Evolutionary conservation across 495 filamentous ascomycete species (phyloP).

Genomic region (Peziza echinospora): DNA sequence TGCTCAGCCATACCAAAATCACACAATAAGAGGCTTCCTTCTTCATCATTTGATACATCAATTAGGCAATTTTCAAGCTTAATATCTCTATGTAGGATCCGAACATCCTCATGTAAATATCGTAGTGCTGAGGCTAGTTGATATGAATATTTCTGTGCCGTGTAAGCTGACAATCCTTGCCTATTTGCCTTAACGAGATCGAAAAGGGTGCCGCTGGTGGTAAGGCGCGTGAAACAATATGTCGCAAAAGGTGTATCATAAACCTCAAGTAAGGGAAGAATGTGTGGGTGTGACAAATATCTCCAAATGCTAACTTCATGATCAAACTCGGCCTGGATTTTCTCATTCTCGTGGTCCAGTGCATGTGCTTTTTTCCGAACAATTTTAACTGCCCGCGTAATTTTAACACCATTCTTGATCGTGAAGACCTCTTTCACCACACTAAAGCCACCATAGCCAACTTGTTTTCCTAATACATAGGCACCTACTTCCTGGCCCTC

Average conservation of each 20-base stretch:
- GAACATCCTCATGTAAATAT: slow-evolving; percentile 53
- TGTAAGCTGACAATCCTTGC: slow-evolving; percentile 28
- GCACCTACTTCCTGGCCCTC: slow-evolving; percentile 54
- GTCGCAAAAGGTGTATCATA: slow-evolving; percentile 52
- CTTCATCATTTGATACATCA: slow-evolving; percentile 27
- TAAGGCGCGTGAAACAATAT: slow-evolving; percentile 50
- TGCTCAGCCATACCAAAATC: slow-evolving; percentile 64
- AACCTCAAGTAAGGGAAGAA: slow-evolving; percentile 43
- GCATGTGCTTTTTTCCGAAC: slow-evolving; percentile 39
- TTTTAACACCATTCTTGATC: slow-evolving; percentile 32
- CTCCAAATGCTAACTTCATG: slow-evolving; percentile 55
- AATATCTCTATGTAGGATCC: slow-evolving; percentile 50
- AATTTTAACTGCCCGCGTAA: slow-evolving; percentile 47
- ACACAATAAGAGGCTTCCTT: slow-evolving; percentile 41
- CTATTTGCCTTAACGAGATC: slow-evolving; percentile 37
- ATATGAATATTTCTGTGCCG: slow-evolving; percentile 41
- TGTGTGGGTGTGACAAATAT: slow-evolving; percentile 41
- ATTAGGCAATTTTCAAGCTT: slow-evolving; percentile 61
- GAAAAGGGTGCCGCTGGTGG: slow-evolving; percentile 47
- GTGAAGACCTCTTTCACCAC: slow-evolving; percentile 50
- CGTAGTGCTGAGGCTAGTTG: slow-evolving; percentile 48
- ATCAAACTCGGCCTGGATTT: slow-evolving; percentile 49
- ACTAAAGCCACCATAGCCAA: slow-evolving; percentile 51
- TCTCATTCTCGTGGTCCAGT: slow-evolving; percentile 39
- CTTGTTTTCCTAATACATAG: slow-evolving; percentile 50